Conservation (phyloP, 1,284 basidiomycete genomes). For the Moesziomyces aphidis region DNA sequence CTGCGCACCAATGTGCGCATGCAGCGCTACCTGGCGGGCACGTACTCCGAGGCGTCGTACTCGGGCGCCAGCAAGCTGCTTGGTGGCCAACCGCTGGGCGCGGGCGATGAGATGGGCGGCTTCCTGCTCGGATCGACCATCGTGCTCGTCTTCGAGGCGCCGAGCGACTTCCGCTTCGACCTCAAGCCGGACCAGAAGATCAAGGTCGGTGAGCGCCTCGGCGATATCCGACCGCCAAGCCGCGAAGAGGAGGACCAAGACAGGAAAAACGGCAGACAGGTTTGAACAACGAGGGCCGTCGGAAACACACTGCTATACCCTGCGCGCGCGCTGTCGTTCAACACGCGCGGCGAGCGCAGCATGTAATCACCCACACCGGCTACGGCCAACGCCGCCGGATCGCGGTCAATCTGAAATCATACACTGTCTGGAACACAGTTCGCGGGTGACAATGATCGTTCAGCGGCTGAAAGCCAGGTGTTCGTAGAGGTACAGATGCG, state of each 20-base stretch:
- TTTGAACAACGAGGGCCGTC: constrained; percentile 5
- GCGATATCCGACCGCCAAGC: constrained; percentile 53
- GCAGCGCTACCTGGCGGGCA: constrained; percentile 73
- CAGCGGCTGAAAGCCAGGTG: neutral
- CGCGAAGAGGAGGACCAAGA: constrained; percentile 7
- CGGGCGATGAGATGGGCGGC: constrained; percentile 96
- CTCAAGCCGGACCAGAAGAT: constrained; percentile 87
- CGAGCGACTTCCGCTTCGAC: constrained; percentile 82
- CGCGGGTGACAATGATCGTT: neutral
- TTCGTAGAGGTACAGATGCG: neutral
- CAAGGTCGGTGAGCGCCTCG: constrained; percentile 81
- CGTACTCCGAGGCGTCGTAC: constrained; percentile 84
- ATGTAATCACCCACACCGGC: neutral
- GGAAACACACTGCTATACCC: constrained; percentile 25
- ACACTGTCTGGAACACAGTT: neutral
- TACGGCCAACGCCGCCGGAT: too few relatives aligned
- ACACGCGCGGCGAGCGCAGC: constrained; percentile 17
- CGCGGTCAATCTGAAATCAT: too few relatives aligned
- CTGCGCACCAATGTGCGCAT: constrained; percentile 67
- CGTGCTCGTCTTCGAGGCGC: constrained; percentile 96
- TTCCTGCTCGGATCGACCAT: constrained; percentile 96
- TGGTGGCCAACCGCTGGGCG: constrained; percentile 85
- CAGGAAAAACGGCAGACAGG: constrained; percentile 29
- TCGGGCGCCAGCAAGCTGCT: constrained; percentile 72
- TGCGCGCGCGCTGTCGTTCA: constrained; percentile 16